These are phyloP conservation scores for Phytopythium litorale DNA, from an alignment of 352 stramenopile genomes.

Conservation along the genomic window DNA sequence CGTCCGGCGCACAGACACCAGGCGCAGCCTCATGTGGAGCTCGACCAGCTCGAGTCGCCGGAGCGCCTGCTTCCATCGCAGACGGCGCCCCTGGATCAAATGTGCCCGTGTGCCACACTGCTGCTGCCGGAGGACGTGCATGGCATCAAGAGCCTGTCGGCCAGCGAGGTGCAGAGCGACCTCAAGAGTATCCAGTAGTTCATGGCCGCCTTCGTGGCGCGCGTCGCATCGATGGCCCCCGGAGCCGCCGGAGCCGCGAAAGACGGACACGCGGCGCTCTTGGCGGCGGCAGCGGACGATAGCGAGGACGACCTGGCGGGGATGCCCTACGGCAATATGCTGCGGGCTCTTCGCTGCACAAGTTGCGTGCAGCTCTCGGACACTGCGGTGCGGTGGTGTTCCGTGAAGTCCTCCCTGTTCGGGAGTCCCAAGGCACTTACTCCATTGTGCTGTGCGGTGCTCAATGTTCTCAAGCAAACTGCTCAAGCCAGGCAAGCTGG, in stretches of 20 bases:
- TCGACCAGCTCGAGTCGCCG: constrained; percentile 17
- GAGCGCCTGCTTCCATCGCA: constrained; percentile 31
- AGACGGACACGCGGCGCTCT: constrained; percentile 12
- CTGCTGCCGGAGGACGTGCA: constrained; percentile 48
- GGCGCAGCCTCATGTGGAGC: constrained; percentile 1
- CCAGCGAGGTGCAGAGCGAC: constrained; percentile 45
- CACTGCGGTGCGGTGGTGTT: neutral
- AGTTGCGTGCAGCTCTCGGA: too few relatives aligned
- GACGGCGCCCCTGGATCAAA: constrained; percentile 23
- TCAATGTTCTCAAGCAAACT: too few relatives aligned
- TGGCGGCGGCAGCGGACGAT: constrained; percentile 16
- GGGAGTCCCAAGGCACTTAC: too few relatives aligned
- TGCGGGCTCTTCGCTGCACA: constrained; percentile 9
- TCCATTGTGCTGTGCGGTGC: too few relatives aligned
- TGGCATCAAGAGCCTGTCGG: constrained; percentile 46
- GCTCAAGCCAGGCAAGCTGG: too few relatives aligned
- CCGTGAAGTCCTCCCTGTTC: too few relatives aligned
- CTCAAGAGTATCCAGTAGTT: constrained; percentile 56
- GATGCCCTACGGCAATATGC: constrained; percentile 15
- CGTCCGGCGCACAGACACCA: constrained; percentile 6
- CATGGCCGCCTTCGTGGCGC: constrained; percentile 40
- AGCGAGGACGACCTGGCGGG: constrained; percentile 20
- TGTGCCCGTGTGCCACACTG: constrained; percentile 42
- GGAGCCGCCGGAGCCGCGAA: neutral
- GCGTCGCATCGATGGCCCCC: constrained; percentile 17